phyloP scores from a whole-genome alignment of 352 stramenopile genomes.

The Globisporangium viniferum region DNA sequence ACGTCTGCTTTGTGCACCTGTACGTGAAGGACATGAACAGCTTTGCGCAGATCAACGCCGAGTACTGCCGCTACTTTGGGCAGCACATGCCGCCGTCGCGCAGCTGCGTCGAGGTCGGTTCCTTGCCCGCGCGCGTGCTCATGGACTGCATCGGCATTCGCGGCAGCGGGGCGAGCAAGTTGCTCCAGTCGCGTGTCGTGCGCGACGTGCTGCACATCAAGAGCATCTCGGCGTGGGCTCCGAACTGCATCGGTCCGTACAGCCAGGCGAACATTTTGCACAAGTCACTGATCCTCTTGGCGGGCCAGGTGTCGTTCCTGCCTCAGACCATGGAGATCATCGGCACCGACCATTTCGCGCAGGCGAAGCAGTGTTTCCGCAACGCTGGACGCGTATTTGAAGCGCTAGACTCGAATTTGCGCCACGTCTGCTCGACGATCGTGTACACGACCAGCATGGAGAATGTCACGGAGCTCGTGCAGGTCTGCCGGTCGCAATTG shows the following conservation, averaged over 20 bases:
- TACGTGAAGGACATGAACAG: constrained; percentile 94
- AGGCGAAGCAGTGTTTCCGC: constrained; percentile 52
- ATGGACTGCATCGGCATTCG: constrained; percentile 90
- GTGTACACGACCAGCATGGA: constrained; percentile 47
- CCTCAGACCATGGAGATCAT: constrained; percentile 94
- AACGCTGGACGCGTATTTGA: constrained; percentile 72
- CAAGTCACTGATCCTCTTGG: constrained; percentile 90
- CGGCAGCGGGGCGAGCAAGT: constrained; percentile 61
- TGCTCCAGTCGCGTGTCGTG: constrained; percentile 48
- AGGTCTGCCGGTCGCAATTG: constrained; percentile 23
- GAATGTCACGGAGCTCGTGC: constrained; percentile 10
- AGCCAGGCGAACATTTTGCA: constrained; percentile 96
- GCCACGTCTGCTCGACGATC: constrained; percentile 60
- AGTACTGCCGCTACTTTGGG: constrained; percentile 92
- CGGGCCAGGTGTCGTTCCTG: constrained; percentile 96
- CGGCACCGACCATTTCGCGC: constrained; percentile 32
- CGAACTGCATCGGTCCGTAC: constrained; percentile 98
- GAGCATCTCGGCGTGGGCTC: constrained; percentile 96
- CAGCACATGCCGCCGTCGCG: constrained; percentile 77
- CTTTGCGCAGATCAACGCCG: constrained; percentile 92
- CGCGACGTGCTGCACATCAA: constrained; percentile 94
- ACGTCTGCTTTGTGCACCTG: constrained; percentile 96
- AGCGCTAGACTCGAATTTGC: constrained; percentile 76
- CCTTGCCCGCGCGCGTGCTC: constrained; percentile 70
- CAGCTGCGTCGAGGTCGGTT: constrained; percentile 83